Base-by-base conservation (phyloP, 2,329 filamentous ascomycete genomes). In the Simplicillium sp. region DNA sequence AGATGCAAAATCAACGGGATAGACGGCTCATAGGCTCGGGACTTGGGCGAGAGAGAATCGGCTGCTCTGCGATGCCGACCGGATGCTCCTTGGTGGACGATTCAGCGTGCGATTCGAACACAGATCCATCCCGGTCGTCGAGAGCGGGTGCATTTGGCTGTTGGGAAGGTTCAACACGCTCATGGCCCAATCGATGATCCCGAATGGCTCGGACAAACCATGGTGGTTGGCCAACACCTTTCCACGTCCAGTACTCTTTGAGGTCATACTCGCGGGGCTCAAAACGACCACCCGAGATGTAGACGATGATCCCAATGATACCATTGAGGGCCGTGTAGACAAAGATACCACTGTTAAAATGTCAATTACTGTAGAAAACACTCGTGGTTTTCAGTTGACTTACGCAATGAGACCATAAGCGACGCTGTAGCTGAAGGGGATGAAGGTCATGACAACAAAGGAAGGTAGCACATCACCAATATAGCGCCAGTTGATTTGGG, bases 351-450 rank as follows among this genome's bases (percentile, higher is more conserved):
- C 71, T 74, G 42, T 29, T 7, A n/a, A 13, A 9, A 25, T 16
- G 25, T 45, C n/a, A n/a, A n/a, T 1, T 15, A 45, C 50, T 43
- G 54, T 45, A 14, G 7, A n/a, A n/a, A 3, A 7, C 2, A 2
- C 8, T n/a, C n/a, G n/a, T n/a, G n/a, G n/a, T n/a, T n/a, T n/a
- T n/a, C n/a, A n/a, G n/a, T n/a, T n/a, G 7, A 67, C 72, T 64
- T 57, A 77, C 75, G 75, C 82, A 49, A 87, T 85, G 20, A 88
- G 72, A 14, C 84, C 84, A 47, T 87, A 87, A 7, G 84, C 82
- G 37, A 86, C 83, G 39, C 80, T 84, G 68, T 87, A 88, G 47
- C 78, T 86, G 55, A 87, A 85, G 0, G 83, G 84, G 65, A 88
- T 87, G 41, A 85, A 75, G 2, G 77, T 75, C 50, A 87, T 77